Conservation (phyloP, 2,329 filamentous ascomycete genomes). For the Aspergillus eucalypticola region DNA sequence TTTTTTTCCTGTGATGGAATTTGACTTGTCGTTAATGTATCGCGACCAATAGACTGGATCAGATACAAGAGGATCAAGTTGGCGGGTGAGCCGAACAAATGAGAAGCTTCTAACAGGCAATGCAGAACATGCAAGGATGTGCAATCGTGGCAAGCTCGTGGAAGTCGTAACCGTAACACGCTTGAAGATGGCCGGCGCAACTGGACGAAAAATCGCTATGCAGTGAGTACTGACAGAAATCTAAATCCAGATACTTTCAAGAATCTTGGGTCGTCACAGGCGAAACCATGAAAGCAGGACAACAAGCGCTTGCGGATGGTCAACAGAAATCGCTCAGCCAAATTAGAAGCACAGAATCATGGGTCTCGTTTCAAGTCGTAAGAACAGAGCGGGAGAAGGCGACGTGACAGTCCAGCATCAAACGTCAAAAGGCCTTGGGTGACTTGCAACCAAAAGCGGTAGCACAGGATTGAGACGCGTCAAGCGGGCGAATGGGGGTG, state of each 20-base stretch:
- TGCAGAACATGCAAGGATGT: constrained; percentile 28
- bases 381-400: constrained; percentile 32
- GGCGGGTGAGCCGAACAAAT: constrained; percentile 13
- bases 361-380: constrained; percentile 48
- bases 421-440: constrained; percentile 15
- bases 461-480: neutral
- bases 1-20: constrained; percentile 1
- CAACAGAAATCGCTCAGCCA: constrained; percentile 28
- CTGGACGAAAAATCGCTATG: constrained; percentile 22
- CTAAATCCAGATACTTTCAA: constrained; percentile 26
- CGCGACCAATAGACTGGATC: constrained; percentile 3
- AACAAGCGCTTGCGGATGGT: constrained; percentile 22
- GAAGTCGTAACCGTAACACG: constrained; percentile 36
- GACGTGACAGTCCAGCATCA: constrained; percentile 25
- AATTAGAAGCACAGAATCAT: constrained; percentile 37
- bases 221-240: constrained; percentile 22
- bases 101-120: constrained; percentile 22
- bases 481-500: constrained; percentile 13
- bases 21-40: constrained; percentile 12
- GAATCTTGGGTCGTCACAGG: constrained; percentile 15
- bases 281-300: constrained; percentile 14
- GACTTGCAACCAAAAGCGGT: constrained; percentile 2
- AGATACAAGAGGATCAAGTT: constrained; percentile 4
- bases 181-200: constrained; percentile 23
- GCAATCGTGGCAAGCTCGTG: constrained; percentile 36